Base-by-base conservation (phyloP, 495 filamentous ascomycete genomes). In the Aspergillus affinis region DNA sequence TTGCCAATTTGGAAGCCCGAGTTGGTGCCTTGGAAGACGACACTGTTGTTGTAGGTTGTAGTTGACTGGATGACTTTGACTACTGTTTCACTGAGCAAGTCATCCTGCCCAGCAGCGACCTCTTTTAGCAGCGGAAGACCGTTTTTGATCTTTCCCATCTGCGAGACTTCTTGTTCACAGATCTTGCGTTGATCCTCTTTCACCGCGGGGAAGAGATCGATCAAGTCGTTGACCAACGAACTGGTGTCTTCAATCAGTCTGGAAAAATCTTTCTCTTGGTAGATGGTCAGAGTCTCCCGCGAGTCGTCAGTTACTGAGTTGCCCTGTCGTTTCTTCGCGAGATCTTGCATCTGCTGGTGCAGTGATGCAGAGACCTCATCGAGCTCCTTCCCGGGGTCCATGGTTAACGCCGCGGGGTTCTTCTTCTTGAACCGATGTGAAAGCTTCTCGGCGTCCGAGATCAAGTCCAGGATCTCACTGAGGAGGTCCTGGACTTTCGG, bases 281-380 rank as follows among this genome's bases (percentile, higher is more conserved):
- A 54, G 6, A 54, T 17, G 6, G 51, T 54, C 27, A 54, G 29
- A 44, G 29, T 54, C 51, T 30, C 17, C 2, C 21, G 4, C 44
- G 17, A 36, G n/a, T 19, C 29, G 29, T 41, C 51, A 15, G n/a
- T 19, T 2, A 41, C n/a, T 5, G 30, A 19, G 3, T 44, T 30
- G 5, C 30, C 51, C 26, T 54, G 26, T 12, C 15, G 51, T 12
- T 36, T 17, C 6, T 20, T 44, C 9, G 30, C 27, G 17, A 54
- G 30, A 20, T 54, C 51, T 13, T 54, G 32, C 51, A 54, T 54
- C 51, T 54, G 32, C 29, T 54, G 51, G 19, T 54, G 51, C 26
- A 54, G 51, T 10, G 30, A 54, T 54, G 51, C 51, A 44, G 51
- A 29, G 15, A 36, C 51, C 10, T 20, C 32, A 29, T 54, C 51